phyloP scores from a whole-genome alignment of 73 alveolate species.

The Urostyla sp. region DNA sequence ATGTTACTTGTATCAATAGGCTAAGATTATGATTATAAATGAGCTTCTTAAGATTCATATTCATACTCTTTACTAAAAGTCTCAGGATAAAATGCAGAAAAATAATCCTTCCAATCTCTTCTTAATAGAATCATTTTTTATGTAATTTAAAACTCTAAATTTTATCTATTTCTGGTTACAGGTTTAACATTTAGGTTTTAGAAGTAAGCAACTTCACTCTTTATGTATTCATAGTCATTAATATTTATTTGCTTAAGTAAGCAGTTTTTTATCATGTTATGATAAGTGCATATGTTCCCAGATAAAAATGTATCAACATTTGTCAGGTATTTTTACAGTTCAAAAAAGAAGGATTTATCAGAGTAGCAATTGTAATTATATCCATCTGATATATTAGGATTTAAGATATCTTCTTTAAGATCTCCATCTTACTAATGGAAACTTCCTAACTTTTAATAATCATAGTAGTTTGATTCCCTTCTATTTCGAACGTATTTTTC shows the following conservation, averaged over 20 bases:
- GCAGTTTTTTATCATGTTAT: constrained; percentile 31
- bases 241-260: constrained; percentile 16
- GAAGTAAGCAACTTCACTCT: constrained; percentile 43
- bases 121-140: constrained; percentile 17
- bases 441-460: not conserved
- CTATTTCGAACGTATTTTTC: not conserved
- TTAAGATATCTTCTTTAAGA: too few species aligned
- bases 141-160: constrained; percentile 16
- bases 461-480: not conserved
- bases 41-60: too few species aligned
- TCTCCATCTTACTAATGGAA: too few species aligned
- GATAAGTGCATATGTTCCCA: constrained; percentile 47
- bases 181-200: not conserved
- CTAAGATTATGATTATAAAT: too few species aligned
- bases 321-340: constrained; percentile 18
- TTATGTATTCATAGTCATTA: constrained; percentile 1
- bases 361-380: constrained; percentile 14
- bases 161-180: constrained; percentile 8
- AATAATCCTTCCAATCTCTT: constrained; percentile 37
- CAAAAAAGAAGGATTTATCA: constrained; percentile 45
- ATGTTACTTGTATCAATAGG: too few species aligned
- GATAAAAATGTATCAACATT: constrained; percentile 29
- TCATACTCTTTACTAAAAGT: not conserved
- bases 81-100: constrained; percentile 26
- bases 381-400: too few species aligned